A percentile compares a stretch with the other conserved stretches of the same genome.
These are phyloP conservation scores for Alectoria sarmentosa DNA, from an alignment of 495 filamentous ascomycete genomes.

Conservation along the genomic window DNA sequence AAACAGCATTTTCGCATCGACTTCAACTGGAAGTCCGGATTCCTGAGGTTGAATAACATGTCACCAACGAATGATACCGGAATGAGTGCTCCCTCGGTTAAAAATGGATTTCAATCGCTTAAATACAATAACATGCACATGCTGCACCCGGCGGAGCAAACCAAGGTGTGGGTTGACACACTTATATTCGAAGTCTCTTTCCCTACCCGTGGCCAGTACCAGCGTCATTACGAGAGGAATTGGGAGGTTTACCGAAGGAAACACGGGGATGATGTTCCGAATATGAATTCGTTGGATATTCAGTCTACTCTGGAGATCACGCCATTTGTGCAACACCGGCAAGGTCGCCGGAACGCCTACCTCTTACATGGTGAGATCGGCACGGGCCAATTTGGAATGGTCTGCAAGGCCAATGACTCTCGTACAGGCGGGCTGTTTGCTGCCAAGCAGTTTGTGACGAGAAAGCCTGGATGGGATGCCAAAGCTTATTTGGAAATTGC, in stretches of 20 bases:
- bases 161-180: background rate
- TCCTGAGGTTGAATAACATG: background rate
- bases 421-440: background rate
- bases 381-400: background rate
- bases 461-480: conserved; percentile 2
- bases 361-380: background rate
- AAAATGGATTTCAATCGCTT: background rate
- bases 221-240: background rate
- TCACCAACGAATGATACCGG: background rate
- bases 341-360: background rate
- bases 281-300: background rate
- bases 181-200: background rate
- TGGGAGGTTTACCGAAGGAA: background rate
- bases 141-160: background rate
- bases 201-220: background rate
- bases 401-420: background rate
- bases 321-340: background rate
- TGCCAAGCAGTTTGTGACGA: background rate
- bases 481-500: background rate
- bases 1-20: background rate
- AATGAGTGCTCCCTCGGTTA: background rate
- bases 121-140: background rate
- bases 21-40: background rate
- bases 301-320: background rate
- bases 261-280: background rate